Evolutionary conservation across 2,329 filamentous ascomycete species (phyloP).

Genomic region (Paecilomyces sp.): DNA sequence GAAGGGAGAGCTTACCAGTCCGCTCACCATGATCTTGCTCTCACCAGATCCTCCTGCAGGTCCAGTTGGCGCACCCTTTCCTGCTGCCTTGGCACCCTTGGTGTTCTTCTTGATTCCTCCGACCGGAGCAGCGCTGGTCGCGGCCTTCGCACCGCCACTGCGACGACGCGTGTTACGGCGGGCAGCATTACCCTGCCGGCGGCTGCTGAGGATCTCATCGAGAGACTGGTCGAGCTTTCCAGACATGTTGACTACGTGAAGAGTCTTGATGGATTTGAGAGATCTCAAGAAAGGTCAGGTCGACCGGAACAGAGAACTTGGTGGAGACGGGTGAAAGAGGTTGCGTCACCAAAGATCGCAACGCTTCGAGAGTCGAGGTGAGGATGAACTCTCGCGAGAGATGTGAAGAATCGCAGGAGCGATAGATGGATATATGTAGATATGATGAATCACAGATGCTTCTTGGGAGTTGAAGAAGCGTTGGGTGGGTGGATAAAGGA

Average conservation of each 20-base stretch:
- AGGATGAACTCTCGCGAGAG: neutral
- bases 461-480: slow-evolving; percentile 4
- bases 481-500: slow-evolving; percentile 4
- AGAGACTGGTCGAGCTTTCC: slow-evolving; percentile 95
- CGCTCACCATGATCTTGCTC: slow-evolving; percentile 98
- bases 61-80: slow-evolving; percentile 56
- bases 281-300: neutral
- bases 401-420: neutral
- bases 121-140: slow-evolving; percentile 59
- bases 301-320: slow-evolving; percentile 8
- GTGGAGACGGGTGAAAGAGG: slow-evolving; percentile 6
- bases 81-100: slow-evolving; percentile 38
- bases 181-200: slow-evolving; percentile 41
- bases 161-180: slow-evolving; percentile 42
- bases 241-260: slow-evolving; percentile 57
- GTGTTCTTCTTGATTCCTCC: slow-evolving; percentile 80
- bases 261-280: slow-evolving; percentile 4
- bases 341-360: slow-evolving; percentile 1
- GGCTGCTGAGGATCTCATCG: slow-evolving; percentile 88
- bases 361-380: neutral
- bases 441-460: neutral
- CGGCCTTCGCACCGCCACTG: slow-evolving; percentile 25
- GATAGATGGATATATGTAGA: neutral
- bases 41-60: slow-evolving; percentile 58
- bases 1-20: slow-evolving; percentile 64